Percentiles rank a stretch among this genome's conserved stretches.
These are phyloP conservation scores for Tetrahymena borealis DNA, from an alignment of 73 alveolate species.

Conservation along the genomic window DNA sequence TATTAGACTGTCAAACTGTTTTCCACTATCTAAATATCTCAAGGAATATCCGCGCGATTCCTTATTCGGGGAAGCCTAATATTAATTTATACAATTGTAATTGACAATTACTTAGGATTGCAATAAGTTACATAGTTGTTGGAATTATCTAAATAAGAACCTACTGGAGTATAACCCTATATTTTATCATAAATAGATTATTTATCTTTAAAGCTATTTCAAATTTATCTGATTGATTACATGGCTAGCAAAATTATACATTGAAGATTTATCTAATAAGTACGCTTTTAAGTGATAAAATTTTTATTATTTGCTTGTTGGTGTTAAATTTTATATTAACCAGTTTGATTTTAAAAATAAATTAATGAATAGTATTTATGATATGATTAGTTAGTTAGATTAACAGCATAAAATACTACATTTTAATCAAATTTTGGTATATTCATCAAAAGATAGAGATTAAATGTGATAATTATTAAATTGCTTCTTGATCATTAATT, in stretches of 20 bases:
- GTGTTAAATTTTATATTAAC: not conserved
- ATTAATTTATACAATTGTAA: not conserved
- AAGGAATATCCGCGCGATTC: not conserved
- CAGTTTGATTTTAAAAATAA: not conserved
- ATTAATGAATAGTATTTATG: not conserved
- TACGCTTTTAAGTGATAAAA: not conserved
- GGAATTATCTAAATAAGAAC: not conserved
- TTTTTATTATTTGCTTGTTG: not conserved
- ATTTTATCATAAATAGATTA: not conserved
- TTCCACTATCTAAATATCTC: not conserved
- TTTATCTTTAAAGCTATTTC: not conserved
- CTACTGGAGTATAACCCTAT: not conserved
- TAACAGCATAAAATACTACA: too few relatives aligned
- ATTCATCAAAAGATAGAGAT: too few relatives aligned
- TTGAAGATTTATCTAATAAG: not conserved
- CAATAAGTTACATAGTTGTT: not conserved
- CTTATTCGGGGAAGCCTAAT: not conserved
- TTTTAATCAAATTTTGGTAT: too few relatives aligned
- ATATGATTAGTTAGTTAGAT: not conserved
- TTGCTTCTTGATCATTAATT: too few relatives aligned
- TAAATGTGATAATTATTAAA: too few relatives aligned
- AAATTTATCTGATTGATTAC: not conserved
- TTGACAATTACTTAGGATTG: not conserved
- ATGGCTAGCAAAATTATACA: not conserved
- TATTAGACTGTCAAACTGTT: not conserved